Evolutionary conservation across 352 stramenopile genomes (phyloP).

Genomic region (Pythium vanterpoolii): DNA sequence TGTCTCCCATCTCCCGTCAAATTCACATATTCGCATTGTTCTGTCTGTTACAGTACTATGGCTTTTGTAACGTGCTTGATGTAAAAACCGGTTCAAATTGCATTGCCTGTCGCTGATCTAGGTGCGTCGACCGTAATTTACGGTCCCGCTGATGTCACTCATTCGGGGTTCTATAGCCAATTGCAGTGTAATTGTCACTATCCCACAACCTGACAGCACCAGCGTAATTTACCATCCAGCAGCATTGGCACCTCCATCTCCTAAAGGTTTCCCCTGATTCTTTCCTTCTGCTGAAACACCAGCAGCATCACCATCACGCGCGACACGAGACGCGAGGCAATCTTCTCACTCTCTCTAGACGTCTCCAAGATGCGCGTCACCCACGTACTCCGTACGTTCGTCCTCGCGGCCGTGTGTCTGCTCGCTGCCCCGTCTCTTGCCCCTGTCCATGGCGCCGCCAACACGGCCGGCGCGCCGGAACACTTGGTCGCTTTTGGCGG

Average conservation of each 20-base stretch:
- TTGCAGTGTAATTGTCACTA: not conserved
- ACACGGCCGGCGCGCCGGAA: conserved; percentile 61
- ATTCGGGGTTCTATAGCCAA: not conserved
- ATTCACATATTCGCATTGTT: not conserved
- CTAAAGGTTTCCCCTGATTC: conserved; percentile 11
- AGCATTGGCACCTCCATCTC: not conserved
- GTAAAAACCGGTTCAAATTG: not conserved
- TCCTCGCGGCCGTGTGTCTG: conserved; percentile 3
- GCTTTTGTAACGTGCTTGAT: not conserved
- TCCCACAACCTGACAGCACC: conserved; percentile 4
- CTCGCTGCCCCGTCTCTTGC: conserved; percentile 11
- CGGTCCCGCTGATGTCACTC: not conserved
- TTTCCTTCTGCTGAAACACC: conserved; percentile 7
- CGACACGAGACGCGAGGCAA: not conserved
- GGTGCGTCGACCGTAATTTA: not conserved
- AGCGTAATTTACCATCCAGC: conserved; percentile 13
- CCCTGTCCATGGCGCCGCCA: conserved; percentile 37
- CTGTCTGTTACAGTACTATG: not conserved
- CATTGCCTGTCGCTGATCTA: not conserved
- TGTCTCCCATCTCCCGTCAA: not conserved
- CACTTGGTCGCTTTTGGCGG: conserved; percentile 59
- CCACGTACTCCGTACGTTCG: conserved; percentile 5
- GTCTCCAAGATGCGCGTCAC: conserved; percentile 12
- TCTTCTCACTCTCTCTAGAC: not conserved
- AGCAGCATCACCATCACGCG: not conserved